Conservation (phyloP, 202 grass and related monocot species). For the Elaeis oleifera region DNA sequence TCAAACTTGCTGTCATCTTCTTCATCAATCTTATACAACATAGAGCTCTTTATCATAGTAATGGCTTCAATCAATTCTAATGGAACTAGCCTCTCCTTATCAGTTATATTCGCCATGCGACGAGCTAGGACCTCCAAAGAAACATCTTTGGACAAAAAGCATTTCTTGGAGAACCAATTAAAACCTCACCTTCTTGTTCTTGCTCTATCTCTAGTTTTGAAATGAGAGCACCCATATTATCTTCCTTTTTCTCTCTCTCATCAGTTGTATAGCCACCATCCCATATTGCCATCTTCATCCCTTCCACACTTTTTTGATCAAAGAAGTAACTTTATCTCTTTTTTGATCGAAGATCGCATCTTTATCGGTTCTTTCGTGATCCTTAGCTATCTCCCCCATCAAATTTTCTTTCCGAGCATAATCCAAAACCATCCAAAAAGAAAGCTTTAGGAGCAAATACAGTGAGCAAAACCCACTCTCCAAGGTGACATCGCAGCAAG, state of each 20-base stretch:
- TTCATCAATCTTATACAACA: constrained; percentile 6
- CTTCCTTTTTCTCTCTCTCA: constrained; percentile 7
- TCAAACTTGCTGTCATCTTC: constrained; percentile 17
- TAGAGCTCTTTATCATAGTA: neutral
- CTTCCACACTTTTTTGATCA: constrained; percentile 6
- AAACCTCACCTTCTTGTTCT: constrained; percentile 25
- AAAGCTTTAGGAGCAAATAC: constrained; percentile 34
- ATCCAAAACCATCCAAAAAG: constrained; percentile 12
- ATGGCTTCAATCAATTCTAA: constrained; percentile 41
- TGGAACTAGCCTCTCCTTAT: constrained; percentile 23
- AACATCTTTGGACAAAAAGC: constrained; percentile 27
- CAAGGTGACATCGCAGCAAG: constrained; percentile 65
- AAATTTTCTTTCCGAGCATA: constrained; percentile 15
- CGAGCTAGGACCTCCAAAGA: constrained; percentile 20
- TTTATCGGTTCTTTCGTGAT: neutral
- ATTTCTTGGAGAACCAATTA: constrained; percentile 50
- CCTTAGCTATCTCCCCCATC: too few species aligned
- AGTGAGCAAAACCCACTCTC: constrained; percentile 85
- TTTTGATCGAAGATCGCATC: constrained; percentile 24
- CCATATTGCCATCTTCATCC: constrained; percentile 17
- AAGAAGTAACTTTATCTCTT: too few species aligned
- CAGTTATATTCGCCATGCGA: constrained; percentile 13
- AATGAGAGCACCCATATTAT: neutral
- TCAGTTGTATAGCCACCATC: neutral
- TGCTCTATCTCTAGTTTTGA: neutral